phyloP scores from a whole-genome alignment of 164 flowering plant species.

The Chloranthus sessilifolius region DNA sequence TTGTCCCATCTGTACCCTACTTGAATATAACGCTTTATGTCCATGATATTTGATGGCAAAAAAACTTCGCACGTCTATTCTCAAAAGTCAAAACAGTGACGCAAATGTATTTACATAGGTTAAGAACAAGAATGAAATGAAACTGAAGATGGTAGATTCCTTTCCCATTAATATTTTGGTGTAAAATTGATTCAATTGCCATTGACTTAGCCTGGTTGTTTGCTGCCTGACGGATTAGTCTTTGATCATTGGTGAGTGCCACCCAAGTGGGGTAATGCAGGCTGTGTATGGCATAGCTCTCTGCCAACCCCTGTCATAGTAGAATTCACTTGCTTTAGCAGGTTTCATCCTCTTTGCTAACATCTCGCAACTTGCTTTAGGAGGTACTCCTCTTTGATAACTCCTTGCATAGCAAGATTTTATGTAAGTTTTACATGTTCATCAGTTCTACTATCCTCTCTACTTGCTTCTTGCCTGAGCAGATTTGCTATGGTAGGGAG shows the following conservation, averaged over 20 bases:
- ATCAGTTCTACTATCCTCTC: too few species aligned
- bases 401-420: too few species aligned
- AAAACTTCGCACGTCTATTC: constrained; percentile 30
- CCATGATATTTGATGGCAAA: constrained; percentile 41
- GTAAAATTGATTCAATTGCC: constrained; percentile 38
- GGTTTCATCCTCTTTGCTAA: too few species aligned
- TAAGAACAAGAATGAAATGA: background rate
- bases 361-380: too few species aligned
- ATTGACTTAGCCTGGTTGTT: constrained; percentile 45
- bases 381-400: too few species aligned
- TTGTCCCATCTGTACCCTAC: constrained; percentile 35
- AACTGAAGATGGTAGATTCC: too few species aligned
- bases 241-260: constrained; percentile 36
- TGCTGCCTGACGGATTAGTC: constrained; percentile 49
- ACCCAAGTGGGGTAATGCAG: constrained; percentile 58
- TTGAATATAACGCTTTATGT: constrained; percentile 38
- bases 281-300: too few species aligned
- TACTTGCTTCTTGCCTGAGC: too few species aligned
- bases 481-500: too few species aligned
- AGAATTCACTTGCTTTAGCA: too few species aligned
- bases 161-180: constrained; percentile 44
- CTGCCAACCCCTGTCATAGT: too few species aligned
- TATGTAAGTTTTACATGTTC: too few species aligned
- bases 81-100: background rate
- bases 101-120: background rate